These are phyloP conservation scores for Plasmodium knowlesi DNA, from an alignment of 169 alveolate species.

Conservation along the genomic window DNA sequence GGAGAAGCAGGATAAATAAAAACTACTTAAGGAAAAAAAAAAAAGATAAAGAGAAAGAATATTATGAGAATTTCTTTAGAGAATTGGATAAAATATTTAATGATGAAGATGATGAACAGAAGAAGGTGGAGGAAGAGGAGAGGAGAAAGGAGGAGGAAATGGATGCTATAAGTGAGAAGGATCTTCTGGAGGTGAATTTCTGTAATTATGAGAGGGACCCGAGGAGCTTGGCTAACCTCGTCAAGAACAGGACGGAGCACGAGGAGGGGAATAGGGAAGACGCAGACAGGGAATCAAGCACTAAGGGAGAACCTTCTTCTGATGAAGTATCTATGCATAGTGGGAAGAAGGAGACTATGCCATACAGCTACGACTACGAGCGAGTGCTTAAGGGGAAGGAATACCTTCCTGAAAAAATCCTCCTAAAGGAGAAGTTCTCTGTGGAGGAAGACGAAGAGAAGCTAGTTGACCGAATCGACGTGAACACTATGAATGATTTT, in stretches of 20 bases:
- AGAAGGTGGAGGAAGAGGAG: constrained; percentile 64
- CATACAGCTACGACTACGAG: constrained; percentile 66
- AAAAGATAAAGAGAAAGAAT: constrained; percentile 14
- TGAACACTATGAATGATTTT: constrained; percentile 30
- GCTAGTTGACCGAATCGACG: constrained; percentile 1
- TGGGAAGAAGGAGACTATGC: background rate
- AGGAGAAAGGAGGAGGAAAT: constrained; percentile 40
- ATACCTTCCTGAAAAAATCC: constrained; percentile 35
- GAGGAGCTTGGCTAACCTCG: constrained; percentile 48
- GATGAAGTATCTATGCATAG: background rate
- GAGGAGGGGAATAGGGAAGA: background rate
- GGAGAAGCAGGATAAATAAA: background rate
- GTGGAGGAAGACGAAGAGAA: constrained; percentile 21
- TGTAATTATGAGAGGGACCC: constrained; percentile 73
- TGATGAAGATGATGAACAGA: constrained; percentile 45
- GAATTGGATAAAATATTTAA: constrained; percentile 56
- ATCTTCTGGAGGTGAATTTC: constrained; percentile 43
- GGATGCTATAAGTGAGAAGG: constrained; percentile 30
- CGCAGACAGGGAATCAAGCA: background rate
- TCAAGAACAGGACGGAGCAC: constrained; percentile 3
- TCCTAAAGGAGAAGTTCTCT: constrained; percentile 31
- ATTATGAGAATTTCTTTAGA: constrained; percentile 50
- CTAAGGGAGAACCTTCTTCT: background rate
- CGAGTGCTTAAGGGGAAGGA: constrained; percentile 34
- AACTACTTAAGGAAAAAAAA: constrained; percentile 16